Evolutionary conservation across 306 rosid genomes (phyloP), one percentile per base, ranked within the genome.

Genomic region (Citrullus mucosospermus): DNA sequence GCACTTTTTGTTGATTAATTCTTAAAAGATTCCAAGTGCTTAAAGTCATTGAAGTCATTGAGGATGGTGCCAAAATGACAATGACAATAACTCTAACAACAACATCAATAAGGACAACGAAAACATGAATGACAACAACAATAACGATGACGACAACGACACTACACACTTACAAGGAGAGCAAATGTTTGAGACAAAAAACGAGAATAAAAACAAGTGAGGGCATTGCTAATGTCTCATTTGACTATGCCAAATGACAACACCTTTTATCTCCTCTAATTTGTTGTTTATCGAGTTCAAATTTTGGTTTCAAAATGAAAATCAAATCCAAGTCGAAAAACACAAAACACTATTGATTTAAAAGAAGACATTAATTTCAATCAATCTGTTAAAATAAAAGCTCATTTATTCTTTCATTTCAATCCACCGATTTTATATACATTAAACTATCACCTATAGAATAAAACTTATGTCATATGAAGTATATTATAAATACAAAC

Each of bases 231-330:
- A 15, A 72, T 72, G 77, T 72, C 59, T 72, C 77, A 8, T 30
- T 50, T 72, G 77, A 72, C 41, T 71, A 32, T 74, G 30, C 62
- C 78, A 74, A 32, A 32, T 74, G 78, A 74, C 16, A 51, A 74
- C 17, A 74, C 78, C 11, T 17, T 53, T 30, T 5, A 74, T 48
- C 48, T 44, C 77, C 44, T 48, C 48, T 8, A 32, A 51, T 56
- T 53, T 16, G 3, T 36, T 17, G 2, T 17, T 53, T 10, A 51
- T 4, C n/a, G 5, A 51, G 56, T 53, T 53, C 1, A 20, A 53
- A 53, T 48, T 2, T 48, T 48, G 6, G 17, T 48, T 34, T 15
- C 20, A 2, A 36, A 65, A 67, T 6, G 2, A 61, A 61, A 30
- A 34, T 1, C 9, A 10, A 55, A 14, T 15, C 3, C 12, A 63